These are phyloP conservation scores for Mycena olivaceomarginata DNA, from an alignment of 768 basidiomycete species.

Conservation along the genomic window DNA sequence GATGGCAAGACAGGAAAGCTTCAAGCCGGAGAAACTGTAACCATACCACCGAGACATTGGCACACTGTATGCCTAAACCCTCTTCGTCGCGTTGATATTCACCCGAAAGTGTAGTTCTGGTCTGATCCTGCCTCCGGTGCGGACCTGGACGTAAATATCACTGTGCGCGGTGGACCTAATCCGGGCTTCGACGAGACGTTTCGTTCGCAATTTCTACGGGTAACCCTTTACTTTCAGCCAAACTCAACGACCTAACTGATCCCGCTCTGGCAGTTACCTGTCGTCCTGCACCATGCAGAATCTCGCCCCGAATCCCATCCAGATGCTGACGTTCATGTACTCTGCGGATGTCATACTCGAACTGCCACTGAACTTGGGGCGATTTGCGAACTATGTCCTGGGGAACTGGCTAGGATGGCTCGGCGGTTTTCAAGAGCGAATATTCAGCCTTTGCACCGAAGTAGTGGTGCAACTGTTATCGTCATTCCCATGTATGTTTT, in stretches of 20 bases:
- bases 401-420: constrained; percentile 51
- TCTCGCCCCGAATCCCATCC: constrained; percentile 47
- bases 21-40: constrained; percentile 47
- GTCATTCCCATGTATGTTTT: background rate
- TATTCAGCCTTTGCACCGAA: constrained; percentile 46
- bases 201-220: constrained; percentile 52
- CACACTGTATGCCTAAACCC: constrained; percentile 43
- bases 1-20: constrained; percentile 50
- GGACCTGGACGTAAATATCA: constrained; percentile 51
- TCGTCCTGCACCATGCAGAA: constrained; percentile 50
- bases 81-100: background rate
- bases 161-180: constrained; percentile 49
- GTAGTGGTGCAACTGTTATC: background rate
- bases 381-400: constrained; percentile 47
- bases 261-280: constrained; percentile 37
- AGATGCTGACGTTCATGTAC: constrained; percentile 53
- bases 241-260: background rate
- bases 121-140: constrained; percentile 48
- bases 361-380: constrained; percentile 47
- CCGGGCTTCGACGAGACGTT: constrained; percentile 52
- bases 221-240: background rate
- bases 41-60: constrained; percentile 48
- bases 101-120: constrained; percentile 44
- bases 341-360: constrained; percentile 52
- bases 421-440: constrained; percentile 48